phyloP scores from a whole-genome alignment of 2,329 filamentous ascomycete genomes.

The Intubia oerlemansii region DNA sequence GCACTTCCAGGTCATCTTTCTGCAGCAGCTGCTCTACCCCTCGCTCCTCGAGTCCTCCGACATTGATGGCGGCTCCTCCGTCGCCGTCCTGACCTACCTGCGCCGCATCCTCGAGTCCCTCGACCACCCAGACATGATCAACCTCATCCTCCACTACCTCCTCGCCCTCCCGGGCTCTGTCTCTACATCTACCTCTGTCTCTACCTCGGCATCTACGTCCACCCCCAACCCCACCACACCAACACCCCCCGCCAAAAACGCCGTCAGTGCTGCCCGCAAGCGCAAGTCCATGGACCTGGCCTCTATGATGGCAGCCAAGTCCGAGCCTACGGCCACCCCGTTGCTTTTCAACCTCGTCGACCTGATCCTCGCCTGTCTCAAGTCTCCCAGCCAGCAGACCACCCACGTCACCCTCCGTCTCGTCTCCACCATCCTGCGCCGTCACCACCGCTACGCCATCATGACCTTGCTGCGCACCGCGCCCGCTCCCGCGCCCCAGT shows the following conservation, averaged over 20 bases:
- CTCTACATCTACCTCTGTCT: too few relatives aligned
- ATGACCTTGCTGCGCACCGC: conserved; percentile 53
- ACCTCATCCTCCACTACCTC: conserved; percentile 82
- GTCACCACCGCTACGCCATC: conserved; percentile 74
- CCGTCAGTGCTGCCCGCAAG: conserved; percentile 49
- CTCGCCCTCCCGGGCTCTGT: conserved; percentile 26
- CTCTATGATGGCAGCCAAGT: conserved; percentile 53
- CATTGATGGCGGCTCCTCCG: conserved; percentile 87
- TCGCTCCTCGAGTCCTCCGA: conserved; percentile 93
- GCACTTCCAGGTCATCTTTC: conserved; percentile 90
- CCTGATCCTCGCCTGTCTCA: conserved; percentile 65
- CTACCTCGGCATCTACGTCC: too few relatives aligned
- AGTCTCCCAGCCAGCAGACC: conserved; percentile 71
- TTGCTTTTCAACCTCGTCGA: conserved; percentile 86
- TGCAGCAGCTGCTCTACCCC: conserved; percentile 89
- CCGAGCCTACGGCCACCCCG: conserved; percentile 55
- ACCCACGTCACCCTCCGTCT: conserved; percentile 76
- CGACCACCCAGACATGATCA: conserved; percentile 83
- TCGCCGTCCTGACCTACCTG: conserved; percentile 86
- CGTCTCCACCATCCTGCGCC: conserved; percentile 63
- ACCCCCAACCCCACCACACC: too few relatives aligned
- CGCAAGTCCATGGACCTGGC: conserved; percentile 79
- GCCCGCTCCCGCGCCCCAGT: conserved; percentile 18
- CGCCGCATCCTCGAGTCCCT: conserved; percentile 76
- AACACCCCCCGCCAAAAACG: conserved; percentile 15